Conservation (phyloP, 345 rosid genomes). For the Theobroma cacao region DNA sequence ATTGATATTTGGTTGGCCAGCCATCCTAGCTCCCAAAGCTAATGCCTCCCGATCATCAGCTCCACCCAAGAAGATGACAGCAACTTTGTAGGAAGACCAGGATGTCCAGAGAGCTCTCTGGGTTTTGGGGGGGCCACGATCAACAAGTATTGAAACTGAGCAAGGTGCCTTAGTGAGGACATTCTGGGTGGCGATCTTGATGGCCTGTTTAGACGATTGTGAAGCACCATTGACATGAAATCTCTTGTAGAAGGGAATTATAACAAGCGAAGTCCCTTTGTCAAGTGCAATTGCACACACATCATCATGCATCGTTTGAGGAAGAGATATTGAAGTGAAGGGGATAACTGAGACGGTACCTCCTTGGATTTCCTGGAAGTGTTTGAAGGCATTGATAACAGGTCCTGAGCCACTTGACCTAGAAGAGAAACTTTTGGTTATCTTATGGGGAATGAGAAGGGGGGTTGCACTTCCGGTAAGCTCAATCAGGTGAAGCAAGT, state of each 20-base stretch:
- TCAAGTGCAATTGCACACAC: slow-evolving; percentile 20
- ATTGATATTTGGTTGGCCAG: neutral
- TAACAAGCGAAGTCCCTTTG: slow-evolving; percentile 16
- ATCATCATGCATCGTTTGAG: slow-evolving; percentile 22
- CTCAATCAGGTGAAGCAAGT: slow-evolving; percentile 84
- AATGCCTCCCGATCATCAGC: slow-evolving; percentile 4
- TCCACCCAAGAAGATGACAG: slow-evolving; percentile 2
- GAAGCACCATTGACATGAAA: neutral
- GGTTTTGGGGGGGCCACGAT: neutral
- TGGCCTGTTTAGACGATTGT: neutral
- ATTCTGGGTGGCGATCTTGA: neutral
- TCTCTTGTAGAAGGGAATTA: slow-evolving; percentile 21
- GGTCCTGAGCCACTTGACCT: slow-evolving; percentile 63
- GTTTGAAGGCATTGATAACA: slow-evolving; percentile 79
- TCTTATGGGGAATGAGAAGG: slow-evolving; percentile 77
- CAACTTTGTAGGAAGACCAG: neutral
- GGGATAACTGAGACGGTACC: slow-evolving; percentile 55
- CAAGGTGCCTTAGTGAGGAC: neutral
- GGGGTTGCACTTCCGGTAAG: slow-evolving; percentile 90
- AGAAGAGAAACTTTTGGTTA: slow-evolving; percentile 23
- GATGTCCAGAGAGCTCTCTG: neutral
- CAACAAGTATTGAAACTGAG: neutral
- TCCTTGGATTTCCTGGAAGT: slow-evolving; percentile 57
- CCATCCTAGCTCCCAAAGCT: neutral
- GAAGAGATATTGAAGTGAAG: slow-evolving; percentile 63